Percentiles rank a stretch among this genome's conserved stretches.
These are phyloP conservation scores for Paramecium sexaurelia DNA, from an alignment of 73 alveolate genomes.

Conservation along the genomic window DNA sequence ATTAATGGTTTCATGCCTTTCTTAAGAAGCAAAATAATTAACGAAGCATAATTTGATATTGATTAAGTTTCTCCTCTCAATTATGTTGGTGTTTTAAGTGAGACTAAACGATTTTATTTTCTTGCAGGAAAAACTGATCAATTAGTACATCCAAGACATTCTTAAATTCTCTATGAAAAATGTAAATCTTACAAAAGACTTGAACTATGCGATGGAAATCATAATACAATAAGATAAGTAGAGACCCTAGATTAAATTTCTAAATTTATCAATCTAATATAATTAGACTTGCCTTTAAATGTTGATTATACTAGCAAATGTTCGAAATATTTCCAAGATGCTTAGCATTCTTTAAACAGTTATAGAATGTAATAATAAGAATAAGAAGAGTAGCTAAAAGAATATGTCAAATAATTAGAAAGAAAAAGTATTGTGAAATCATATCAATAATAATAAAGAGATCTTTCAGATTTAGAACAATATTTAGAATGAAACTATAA, in stretches of 20 bases:
- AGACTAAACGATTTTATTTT: background rate
- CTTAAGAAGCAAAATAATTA: slow-evolving; percentile 81
- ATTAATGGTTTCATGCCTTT: slow-evolving; percentile 76
- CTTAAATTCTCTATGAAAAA: background rate
- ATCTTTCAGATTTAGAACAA: background rate
- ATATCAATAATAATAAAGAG: background rate
- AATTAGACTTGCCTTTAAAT: background rate
- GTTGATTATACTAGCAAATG: background rate
- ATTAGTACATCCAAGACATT: slow-evolving; percentile 6
- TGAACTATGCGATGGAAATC: slow-evolving; percentile 16
- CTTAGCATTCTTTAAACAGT: background rate
- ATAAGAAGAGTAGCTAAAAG: background rate
- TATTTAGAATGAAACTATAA: background rate
- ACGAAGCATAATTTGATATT: slow-evolving; percentile 87
- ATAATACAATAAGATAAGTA: background rate
- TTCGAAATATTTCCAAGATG: background rate
- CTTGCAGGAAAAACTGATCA: background rate
- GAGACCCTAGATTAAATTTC: background rate
- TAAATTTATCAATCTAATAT: background rate
- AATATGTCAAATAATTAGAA: slow-evolving; percentile 13
- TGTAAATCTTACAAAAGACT: slow-evolving; percentile 1
- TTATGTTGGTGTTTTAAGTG: background rate
- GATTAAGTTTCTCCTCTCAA: slow-evolving; percentile 50
- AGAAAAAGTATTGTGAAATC: background rate
- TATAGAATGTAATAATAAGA: background rate